Evolutionary conservation across 2,329 filamentous ascomycete genomes (phyloP).

Genomic region (Pseudocercospora fuligena): DNA sequence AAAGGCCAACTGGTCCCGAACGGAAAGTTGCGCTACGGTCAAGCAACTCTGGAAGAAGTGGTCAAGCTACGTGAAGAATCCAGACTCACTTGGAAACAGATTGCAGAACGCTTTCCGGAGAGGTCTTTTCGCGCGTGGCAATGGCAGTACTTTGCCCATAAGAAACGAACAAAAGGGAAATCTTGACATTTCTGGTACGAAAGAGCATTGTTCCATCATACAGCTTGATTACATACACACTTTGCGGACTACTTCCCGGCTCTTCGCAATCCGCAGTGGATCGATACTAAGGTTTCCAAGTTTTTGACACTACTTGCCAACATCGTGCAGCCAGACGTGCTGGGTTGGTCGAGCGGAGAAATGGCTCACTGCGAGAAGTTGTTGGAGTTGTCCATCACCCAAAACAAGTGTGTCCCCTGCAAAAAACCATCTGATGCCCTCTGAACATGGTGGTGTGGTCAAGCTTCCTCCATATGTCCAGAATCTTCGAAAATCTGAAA

Average conservation of each 20-base stretch:
- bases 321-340: conserved; percentile 33
- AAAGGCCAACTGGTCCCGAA: not conserved
- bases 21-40: not conserved
- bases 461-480: conserved; percentile 57
- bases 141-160: not conserved
- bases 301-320: conserved; percentile 8
- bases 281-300: not conserved
- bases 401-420: conserved; percentile 49
- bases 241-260: too few species aligned
- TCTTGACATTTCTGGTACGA: not conserved
- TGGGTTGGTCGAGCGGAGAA: conserved; percentile 52
- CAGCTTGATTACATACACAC: not conserved
- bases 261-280: not conserved
- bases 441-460: conserved; percentile 55
- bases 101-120: not conserved
- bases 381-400: conserved; percentile 53
- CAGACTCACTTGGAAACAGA: not conserved
- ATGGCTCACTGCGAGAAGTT: conserved; percentile 50
- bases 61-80: not conserved
- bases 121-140: not conserved
- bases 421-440: conserved; percentile 54
- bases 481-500: conserved; percentile 49
- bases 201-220: not conserved
- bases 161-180: not conserved
- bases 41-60: not conserved